Conservation (phyloP, 805 yeast genomes). For the Hanseniaspora vineae region DNA sequence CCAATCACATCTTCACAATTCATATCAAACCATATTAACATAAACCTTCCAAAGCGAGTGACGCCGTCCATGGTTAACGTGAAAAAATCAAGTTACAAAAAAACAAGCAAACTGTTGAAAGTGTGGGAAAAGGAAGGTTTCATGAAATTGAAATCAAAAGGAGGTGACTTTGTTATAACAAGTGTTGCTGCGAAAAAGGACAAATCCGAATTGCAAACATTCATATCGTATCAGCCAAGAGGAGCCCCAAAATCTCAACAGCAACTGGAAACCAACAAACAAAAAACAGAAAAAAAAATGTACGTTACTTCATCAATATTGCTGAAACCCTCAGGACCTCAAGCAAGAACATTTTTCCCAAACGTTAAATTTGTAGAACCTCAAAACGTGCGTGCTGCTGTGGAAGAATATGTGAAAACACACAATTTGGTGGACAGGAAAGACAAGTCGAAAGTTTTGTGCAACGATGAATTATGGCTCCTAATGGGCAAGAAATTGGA, state of each 20-base stretch:
- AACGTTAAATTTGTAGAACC: not conserved
- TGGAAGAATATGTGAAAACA: not conserved
- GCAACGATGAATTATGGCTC: not conserved
- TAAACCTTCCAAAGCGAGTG: slow-evolving; percentile 46
- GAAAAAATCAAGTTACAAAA: slow-evolving; percentile 82
- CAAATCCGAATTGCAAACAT: slow-evolving; percentile 39
- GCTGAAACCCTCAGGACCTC: not conserved
- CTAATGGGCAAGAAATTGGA: not conserved
- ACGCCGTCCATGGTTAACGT: slow-evolving; percentile 45
- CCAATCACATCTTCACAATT: slow-evolving; percentile 69
- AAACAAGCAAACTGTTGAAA: slow-evolving; percentile 72
- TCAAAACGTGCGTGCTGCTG: not conserved
- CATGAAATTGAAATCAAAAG: slow-evolving; percentile 67
- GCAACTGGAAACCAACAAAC: not conserved
- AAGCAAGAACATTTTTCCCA: not conserved
- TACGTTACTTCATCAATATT: not conserved
- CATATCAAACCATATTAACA: slow-evolving; percentile 54
- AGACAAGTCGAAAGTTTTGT: not conserved
- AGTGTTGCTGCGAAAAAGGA: slow-evolving; percentile 38
- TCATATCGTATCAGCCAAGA: slow-evolving; percentile 47
- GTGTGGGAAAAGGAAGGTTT: slow-evolving; percentile 70
- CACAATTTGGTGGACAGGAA: not conserved
- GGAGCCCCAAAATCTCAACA: slow-evolving; percentile 10
- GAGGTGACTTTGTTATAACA: slow-evolving; percentile 48
- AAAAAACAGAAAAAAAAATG: not conserved